Evolutionary conservation across 2,329 filamentous ascomycete species (phyloP).

Genomic region (Monilinia polystroma): DNA sequence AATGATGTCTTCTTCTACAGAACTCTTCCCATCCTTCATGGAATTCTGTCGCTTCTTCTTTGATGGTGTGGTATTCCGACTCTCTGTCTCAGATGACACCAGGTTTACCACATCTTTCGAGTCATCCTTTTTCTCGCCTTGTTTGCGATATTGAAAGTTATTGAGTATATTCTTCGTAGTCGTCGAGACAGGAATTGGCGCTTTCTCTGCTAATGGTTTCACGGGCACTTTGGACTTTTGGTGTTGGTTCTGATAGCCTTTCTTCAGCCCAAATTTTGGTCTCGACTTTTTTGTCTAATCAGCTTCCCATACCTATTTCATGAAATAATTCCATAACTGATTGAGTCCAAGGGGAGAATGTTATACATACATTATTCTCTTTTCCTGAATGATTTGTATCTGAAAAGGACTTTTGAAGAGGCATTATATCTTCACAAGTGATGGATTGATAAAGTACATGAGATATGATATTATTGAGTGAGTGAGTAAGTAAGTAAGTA

Average conservation of each 20-base stretch:
- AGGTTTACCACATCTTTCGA: constrained; percentile 32
- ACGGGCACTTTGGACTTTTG: constrained; percentile 26
- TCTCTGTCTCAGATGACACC: constrained; percentile 29
- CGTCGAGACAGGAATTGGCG: constrained; percentile 46
- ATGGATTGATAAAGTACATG: constrained; percentile 8
- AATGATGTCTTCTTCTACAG: neutral
- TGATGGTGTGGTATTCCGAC: constrained; percentile 32
- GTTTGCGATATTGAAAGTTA: constrained; percentile 52
- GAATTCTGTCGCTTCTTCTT: constrained; percentile 3
- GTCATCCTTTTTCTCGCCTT: constrained; percentile 30
- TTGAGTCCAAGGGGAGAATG: neutral
- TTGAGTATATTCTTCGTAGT: constrained; percentile 61
- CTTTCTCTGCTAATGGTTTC: constrained; percentile 37
- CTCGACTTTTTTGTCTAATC: constrained; percentile 30
- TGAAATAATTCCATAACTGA: neutral
- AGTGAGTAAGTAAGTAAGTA: no score
- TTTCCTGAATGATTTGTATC: constrained; percentile 40
- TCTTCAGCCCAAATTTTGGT: constrained; percentile 38
- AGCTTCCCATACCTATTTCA: constrained; percentile 1
- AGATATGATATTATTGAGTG: neutral
- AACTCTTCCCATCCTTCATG: constrained; percentile 11
- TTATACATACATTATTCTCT: constrained; percentile 31
- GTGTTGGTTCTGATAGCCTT: constrained; percentile 33
- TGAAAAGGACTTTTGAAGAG: constrained; percentile 42
- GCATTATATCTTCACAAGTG: constrained; percentile 33